These are phyloP conservation scores for Eremochloa ophiuroides DNA, from an alignment of 176 grass and related monocot species.

Conservation along the genomic window DNA sequence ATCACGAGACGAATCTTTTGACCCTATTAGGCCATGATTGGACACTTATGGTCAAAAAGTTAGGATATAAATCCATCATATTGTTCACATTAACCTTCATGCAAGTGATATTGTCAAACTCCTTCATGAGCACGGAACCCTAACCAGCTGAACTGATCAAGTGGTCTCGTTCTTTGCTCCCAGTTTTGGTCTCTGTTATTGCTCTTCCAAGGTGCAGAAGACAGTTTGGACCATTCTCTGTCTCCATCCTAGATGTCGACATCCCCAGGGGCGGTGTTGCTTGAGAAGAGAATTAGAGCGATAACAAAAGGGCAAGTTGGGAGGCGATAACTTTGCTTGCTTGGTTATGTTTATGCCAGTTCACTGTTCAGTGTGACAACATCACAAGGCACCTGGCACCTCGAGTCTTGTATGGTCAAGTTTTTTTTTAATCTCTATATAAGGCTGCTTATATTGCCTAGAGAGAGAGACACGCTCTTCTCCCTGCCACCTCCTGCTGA, in stretches of 20 bases:
- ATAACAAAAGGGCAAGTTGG: background rate
- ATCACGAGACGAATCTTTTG: too few relatives aligned
- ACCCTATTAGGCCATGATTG: too few relatives aligned
- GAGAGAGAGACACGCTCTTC: background rate
- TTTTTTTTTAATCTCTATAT: background rate
- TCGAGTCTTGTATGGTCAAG: background rate
- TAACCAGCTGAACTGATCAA: too few relatives aligned
- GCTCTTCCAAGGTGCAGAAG: too few relatives aligned
- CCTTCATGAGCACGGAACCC: too few relatives aligned
- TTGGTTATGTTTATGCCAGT: constrained; percentile 4
- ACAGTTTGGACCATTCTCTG: background rate
- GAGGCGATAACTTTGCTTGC: background rate
- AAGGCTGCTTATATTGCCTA: background rate
- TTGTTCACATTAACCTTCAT: too few relatives aligned
- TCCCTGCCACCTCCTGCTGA: background rate
- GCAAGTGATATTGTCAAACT: too few relatives aligned
- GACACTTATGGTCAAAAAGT: too few relatives aligned
- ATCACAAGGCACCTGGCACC: background rate
- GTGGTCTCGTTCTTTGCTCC: too few relatives aligned
- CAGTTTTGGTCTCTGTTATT: too few relatives aligned
- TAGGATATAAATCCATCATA: too few relatives aligned
- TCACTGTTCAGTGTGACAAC: background rate
- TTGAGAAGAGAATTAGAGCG: too few relatives aligned
- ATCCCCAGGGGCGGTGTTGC: background rate
- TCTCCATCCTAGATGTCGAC: background rate